Evolutionary conservation across 352 stramenopile species (phyloP).

Genomic region (Phytophthora colocasiae): DNA sequence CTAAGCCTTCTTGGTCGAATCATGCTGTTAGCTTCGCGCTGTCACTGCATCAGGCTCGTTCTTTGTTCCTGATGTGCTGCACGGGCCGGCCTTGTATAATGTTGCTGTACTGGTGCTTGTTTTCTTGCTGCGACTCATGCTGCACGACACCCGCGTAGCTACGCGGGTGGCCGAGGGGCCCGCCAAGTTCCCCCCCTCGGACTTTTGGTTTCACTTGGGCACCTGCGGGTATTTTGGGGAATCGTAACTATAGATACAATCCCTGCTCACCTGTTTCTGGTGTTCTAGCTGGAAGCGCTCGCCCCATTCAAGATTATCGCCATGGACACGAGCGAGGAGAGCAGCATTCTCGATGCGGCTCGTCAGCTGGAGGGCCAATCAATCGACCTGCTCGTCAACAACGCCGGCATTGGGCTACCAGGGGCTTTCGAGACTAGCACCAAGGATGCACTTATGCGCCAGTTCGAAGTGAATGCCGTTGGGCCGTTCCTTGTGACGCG

Average conservation of each 20-base stretch:
- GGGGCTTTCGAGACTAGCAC: conserved; percentile 30
- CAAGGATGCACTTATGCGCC: conserved; percentile 47
- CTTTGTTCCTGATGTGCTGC: too few species aligned
- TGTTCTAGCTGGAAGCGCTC: conserved; percentile 22
- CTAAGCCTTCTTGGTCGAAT: too few species aligned
- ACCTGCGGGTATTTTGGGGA: too few species aligned
- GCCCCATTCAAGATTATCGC: conserved; percentile 44
- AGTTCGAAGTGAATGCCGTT: conserved; percentile 25
- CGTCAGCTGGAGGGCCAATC: conserved; percentile 39
- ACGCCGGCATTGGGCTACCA: conserved; percentile 46
- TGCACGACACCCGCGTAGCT: too few species aligned
- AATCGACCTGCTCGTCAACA: conserved; percentile 68
- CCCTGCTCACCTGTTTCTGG: neutral
- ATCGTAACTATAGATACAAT: neutral
- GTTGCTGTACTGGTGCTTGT: too few species aligned
- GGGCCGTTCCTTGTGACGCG: conserved; percentile 54
- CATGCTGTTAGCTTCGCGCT: too few species aligned
- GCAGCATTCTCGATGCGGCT: conserved; percentile 36
- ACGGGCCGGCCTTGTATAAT: too few species aligned
- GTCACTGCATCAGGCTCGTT: too few species aligned
- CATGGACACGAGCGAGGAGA: conserved; percentile 50
- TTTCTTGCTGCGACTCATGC: too few species aligned
- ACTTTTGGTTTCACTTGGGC: too few species aligned
- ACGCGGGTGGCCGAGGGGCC: too few species aligned
- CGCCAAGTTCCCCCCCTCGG: too few species aligned